These are phyloP conservation scores for Colletotrichum simmondsii DNA, from an alignment of 2,329 filamentous ascomycete species.

Conservation along the genomic window DNA sequence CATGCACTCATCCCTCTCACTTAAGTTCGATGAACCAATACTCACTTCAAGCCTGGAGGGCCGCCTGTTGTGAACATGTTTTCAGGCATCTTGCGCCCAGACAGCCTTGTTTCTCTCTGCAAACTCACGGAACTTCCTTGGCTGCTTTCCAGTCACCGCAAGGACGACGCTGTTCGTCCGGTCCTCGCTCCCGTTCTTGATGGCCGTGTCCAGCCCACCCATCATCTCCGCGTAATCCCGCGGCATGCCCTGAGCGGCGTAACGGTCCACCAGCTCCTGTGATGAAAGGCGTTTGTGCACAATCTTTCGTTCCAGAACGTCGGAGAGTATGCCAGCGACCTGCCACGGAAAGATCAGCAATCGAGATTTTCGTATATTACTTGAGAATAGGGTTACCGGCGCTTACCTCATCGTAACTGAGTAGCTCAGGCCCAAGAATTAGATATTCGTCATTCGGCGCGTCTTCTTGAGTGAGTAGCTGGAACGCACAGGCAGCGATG, in stretches of 20 bases:
- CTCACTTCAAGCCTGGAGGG: not conserved
- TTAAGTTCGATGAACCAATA: not conserved
- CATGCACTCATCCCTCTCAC: not conserved
- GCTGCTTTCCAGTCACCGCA: slow-evolving; percentile 45
- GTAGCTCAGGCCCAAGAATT: slow-evolving; percentile 49
- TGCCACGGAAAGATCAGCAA: slow-evolving; percentile 34
- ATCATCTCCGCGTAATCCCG: slow-evolving; percentile 45
- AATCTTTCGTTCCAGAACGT: slow-evolving; percentile 45
- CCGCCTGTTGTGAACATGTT: not conserved
- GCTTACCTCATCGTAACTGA: slow-evolving; percentile 47
- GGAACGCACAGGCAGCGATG: slow-evolving; percentile 56
- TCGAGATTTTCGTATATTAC: not conserved
- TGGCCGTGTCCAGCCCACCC: slow-evolving; percentile 44
- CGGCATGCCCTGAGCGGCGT: slow-evolving; percentile 41
- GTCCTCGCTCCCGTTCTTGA: slow-evolving; percentile 48
- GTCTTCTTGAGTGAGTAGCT: slow-evolving; percentile 49
- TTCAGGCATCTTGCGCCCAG: slow-evolving; percentile 13
- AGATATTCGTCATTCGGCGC: slow-evolving; percentile 53
- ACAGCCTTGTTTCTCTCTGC: slow-evolving; percentile 13
- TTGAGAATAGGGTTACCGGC: not conserved
- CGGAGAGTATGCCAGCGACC: slow-evolving; percentile 46
- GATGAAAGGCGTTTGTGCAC: slow-evolving; percentile 46
- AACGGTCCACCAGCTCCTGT: slow-evolving; percentile 40
- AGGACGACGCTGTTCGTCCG: slow-evolving; percentile 47
- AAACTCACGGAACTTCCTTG: slow-evolving; percentile 36